A percentile compares a stretch with the other conserved stretches of the same genome.
Conservation (phyloP, 2,329 filamentous ascomycete genomes). For the Furcasterigmium sp. region DNA sequence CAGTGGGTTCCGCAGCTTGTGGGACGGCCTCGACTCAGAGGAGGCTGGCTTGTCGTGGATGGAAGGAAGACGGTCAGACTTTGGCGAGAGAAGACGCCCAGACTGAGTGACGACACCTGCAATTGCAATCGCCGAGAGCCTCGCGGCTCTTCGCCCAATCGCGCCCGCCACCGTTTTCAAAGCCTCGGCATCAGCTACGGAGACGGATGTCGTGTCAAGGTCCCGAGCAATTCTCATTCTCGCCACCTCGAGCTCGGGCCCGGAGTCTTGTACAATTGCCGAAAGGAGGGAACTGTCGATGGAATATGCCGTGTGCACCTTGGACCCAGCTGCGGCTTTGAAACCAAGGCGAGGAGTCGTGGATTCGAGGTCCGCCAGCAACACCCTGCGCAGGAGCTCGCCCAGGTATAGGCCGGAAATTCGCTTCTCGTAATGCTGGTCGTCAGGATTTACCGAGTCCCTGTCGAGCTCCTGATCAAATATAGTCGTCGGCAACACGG, state of each 20-base stretch:
- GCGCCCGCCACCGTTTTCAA: slow-evolving; percentile 49
- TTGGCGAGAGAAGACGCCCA: no score
- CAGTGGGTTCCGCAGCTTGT: not conserved
- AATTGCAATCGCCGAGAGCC: slow-evolving; percentile 15
- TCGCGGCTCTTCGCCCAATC: slow-evolving; percentile 14
- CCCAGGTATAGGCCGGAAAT: slow-evolving; percentile 80
- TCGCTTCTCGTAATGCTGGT: slow-evolving; percentile 80
- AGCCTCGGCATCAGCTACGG: slow-evolving; percentile 54
- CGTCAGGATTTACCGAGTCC: slow-evolving; percentile 65
- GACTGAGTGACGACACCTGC: slow-evolving; percentile 16
- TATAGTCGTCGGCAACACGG: slow-evolving; percentile 62
- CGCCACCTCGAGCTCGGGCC: slow-evolving; percentile 46
- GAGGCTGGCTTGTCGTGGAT: no score
- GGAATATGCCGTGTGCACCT: slow-evolving; percentile 58
- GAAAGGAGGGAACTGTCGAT: slow-evolving; percentile 65
- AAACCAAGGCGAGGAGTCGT: slow-evolving; percentile 5
- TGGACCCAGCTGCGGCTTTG: not conserved
- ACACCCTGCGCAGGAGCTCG: slow-evolving; percentile 63
- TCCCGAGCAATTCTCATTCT: slow-evolving; percentile 20
- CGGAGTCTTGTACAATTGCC: slow-evolving; percentile 54
- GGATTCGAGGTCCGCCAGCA: slow-evolving; percentile 37
- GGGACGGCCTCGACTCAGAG: no score
- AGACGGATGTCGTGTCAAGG: slow-evolving; percentile 31
- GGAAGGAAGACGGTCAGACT: no score
- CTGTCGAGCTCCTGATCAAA: slow-evolving; percentile 64